phyloP scores from a whole-genome alignment of 1,284 basidiomycete species.

The Heterobasidion annosum region DNA sequence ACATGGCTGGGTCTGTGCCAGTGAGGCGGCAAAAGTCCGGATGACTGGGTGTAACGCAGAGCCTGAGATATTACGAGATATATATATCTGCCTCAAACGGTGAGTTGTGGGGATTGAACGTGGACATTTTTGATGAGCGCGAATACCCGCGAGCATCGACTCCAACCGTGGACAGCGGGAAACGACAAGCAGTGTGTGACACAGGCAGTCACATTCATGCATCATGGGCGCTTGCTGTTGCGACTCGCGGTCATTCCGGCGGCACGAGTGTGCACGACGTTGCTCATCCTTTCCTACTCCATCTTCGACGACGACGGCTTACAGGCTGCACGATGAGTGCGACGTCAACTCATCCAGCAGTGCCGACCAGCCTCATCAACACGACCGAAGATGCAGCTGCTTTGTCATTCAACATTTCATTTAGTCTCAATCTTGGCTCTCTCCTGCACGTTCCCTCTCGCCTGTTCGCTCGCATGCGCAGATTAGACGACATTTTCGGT shows the following conservation, averaged over 20 bases:
- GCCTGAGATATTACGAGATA: neutral
- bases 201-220: neutral
- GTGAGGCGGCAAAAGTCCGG: conserved; percentile 11
- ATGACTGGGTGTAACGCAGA: conserved; percentile 7
- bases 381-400: conserved; percentile 1
- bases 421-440: conserved; percentile 27
- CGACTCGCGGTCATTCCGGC: neutral
- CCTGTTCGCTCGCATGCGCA: conserved; percentile 31
- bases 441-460: conserved; percentile 29
- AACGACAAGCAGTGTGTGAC: neutral
- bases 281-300: neutral
- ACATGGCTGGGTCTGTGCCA: conserved; percentile 28
- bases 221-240: neutral
- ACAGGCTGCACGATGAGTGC: conserved; percentile 4
- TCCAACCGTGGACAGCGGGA: neutral
- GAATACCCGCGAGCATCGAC: neutral
- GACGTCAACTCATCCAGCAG: neutral
- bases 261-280: neutral
- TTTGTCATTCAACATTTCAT: conserved; percentile 13
- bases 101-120: neutral
- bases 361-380: conserved; percentile 1
- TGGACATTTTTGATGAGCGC: neutral
- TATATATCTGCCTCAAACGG: neutral
- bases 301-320: neutral
- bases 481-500: conserved; percentile 19